Evolutionary conservation across 164 flowering plant genomes (phyloP).

Genomic region (Pachysandra terminalis): DNA sequence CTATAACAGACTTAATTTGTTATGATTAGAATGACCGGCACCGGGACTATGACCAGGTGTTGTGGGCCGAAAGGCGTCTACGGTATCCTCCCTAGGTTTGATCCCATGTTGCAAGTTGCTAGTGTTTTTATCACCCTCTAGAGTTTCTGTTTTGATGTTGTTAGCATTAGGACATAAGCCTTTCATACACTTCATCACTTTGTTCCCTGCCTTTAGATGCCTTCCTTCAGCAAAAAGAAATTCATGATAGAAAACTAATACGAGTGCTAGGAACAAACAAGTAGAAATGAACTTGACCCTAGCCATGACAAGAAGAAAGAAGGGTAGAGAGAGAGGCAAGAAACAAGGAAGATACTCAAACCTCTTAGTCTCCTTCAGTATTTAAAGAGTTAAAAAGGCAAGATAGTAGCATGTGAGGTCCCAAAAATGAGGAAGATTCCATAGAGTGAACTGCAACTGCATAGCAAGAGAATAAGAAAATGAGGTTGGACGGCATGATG

Average conservation of each 20-base stretch:
- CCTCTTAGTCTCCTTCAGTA: not conserved
- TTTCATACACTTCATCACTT: slow-evolving; percentile 4
- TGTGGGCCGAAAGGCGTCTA: slow-evolving; percentile 31
- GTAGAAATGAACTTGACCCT: not conserved
- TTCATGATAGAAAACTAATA: slow-evolving; percentile 15
- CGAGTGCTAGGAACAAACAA: slow-evolving; percentile 16
- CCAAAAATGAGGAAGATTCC: slow-evolving; percentile 7
- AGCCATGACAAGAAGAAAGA: not conserved
- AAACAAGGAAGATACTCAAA: not conserved
- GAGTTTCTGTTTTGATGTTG: not conserved
- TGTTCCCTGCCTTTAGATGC: slow-evolving; percentile 12
- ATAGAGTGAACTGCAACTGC: not conserved
- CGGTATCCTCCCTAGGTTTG: slow-evolving; percentile 4
- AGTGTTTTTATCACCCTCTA: not conserved
- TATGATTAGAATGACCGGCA: not conserved
- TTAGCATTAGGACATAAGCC: slow-evolving; percentile 10
- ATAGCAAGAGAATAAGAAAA: not conserved
- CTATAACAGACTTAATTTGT: not conserved
- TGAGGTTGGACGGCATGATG: not conserved
- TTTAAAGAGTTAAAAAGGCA: not conserved
- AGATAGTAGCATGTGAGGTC: not conserved
- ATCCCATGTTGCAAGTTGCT: not conserved
- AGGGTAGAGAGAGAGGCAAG: not conserved
- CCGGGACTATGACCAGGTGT: not conserved
- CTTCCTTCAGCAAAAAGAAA: slow-evolving; percentile 20